These are phyloP conservation scores for Aechmea fasciata DNA, from an alignment of 176 grass and related monocot species.

Conservation along the genomic window DNA sequence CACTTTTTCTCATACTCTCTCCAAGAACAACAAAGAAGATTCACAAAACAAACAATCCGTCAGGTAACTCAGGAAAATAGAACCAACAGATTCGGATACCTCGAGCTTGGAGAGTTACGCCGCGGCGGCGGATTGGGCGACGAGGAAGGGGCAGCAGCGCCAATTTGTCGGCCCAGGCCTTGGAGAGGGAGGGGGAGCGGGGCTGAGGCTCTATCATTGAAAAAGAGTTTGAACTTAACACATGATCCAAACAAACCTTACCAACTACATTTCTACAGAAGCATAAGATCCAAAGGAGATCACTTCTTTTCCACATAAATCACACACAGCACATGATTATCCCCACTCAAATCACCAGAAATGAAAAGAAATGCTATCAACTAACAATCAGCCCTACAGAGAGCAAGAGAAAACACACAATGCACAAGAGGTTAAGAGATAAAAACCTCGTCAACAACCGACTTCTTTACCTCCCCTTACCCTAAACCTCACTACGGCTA, in stretches of 20 bases:
- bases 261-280: background rate
- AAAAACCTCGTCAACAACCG: background rate
- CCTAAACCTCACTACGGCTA: background rate
- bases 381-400: no score
- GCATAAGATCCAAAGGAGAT: background rate
- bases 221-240: background rate
- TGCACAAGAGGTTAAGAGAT: background rate
- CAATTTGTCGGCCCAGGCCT: no score
- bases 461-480: background rate
- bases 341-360: background rate
- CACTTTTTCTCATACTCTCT: no score
- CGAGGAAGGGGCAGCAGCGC: no score
- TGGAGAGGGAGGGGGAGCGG: no score
- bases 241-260: background rate
- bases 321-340: background rate
- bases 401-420: background rate
- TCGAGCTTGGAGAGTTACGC: no score
- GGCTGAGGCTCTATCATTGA: no score
- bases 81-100: no score
- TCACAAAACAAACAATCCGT: no score
- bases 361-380: background rate
- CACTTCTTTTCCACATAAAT: background rate
- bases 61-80: no score
- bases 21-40: no score
- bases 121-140: no score